Evolutionary conservation across 805 yeast genomes (phyloP), one percentile per base, ranked within the genome.

Genomic region (Cyberlindnera samutprakarnensis): DNA sequence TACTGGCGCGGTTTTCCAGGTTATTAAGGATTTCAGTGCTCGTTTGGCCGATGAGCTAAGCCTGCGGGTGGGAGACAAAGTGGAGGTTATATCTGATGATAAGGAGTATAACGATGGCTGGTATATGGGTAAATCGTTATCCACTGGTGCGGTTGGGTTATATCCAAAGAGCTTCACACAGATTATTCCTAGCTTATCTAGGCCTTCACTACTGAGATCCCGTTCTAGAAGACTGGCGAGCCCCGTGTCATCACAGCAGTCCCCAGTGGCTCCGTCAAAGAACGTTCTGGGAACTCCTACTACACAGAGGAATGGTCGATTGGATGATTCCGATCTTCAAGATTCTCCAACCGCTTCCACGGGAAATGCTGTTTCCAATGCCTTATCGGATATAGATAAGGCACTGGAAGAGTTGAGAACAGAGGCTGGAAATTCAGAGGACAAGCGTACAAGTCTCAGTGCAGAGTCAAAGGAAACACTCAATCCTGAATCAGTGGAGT

Each of bases 31-130:
- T 56, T 92, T 92, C 58, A 68, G 68, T 28, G 86, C 94, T 28
- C 70, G 97, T 31, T 64, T 88, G 41, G 95, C 85, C 17, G 98
- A 92, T 58, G 99, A 92, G 57, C 64, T 92, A 24, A 74, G 78
- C 28, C 66, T 92, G 44, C 69, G 66, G 29, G 72, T 79, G 9
- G 97, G 96, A 18, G 96, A 92, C 53, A 77, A 74, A 39, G 68
- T 92, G 36, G 94, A 86, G 54, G 85, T 92, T 7, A 73, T 92
- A 15, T 85, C 94, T 27, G 96, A 87, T 57, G 98, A 92, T 58
- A 72, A 79, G 40, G 96, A 85, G 50, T 92, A 82, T 56, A 82
- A 84, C 47, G 97, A 92, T 57, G 96, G 97, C 13, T 92, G 99
- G 99, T 92, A 80, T 52, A 81, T 84, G 70, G 95, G 96, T 4